Evolutionary conservation across 805 yeast species (phyloP).

Genomic region (Kodamaea kaohsiungensis): DNA sequence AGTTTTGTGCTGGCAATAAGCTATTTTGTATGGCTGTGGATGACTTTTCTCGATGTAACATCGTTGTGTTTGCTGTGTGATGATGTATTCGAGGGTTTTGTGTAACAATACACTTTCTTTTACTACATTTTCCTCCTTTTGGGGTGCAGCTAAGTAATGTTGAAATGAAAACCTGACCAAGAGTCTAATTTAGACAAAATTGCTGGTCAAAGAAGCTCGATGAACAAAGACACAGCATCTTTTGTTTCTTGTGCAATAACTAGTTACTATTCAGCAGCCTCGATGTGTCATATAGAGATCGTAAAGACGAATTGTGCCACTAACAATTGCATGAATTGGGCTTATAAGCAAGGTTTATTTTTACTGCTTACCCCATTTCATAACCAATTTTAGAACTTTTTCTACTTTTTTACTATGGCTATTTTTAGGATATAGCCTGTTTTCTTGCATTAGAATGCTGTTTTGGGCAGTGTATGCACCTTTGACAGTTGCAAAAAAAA

Average conservation of each 20-base stretch:
- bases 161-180: not conserved
- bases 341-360: not conserved
- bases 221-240: not conserved
- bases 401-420: not conserved
- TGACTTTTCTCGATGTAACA: not conserved
- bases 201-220: not conserved
- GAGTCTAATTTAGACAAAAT: not conserved
- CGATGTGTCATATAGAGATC: not conserved
- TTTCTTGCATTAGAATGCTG: not conserved
- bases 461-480: no score
- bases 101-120: not conserved
- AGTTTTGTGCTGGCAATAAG: not conserved
- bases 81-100: not conserved
- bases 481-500: not conserved
- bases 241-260: not conserved
- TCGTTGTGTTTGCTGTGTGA: not conserved
- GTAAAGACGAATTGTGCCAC: no score
- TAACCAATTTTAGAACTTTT: not conserved
- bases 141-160: not conserved
- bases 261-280: not conserved
- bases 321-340: not conserved
- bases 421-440: not conserved
- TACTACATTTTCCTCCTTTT: not conserved
- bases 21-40: not conserved
- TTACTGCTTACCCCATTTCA: not conserved